phyloP scores from a whole-genome alignment of 2,329 filamentous ascomycete genomes.

The Pseudogymnoascus pannorum region DNA sequence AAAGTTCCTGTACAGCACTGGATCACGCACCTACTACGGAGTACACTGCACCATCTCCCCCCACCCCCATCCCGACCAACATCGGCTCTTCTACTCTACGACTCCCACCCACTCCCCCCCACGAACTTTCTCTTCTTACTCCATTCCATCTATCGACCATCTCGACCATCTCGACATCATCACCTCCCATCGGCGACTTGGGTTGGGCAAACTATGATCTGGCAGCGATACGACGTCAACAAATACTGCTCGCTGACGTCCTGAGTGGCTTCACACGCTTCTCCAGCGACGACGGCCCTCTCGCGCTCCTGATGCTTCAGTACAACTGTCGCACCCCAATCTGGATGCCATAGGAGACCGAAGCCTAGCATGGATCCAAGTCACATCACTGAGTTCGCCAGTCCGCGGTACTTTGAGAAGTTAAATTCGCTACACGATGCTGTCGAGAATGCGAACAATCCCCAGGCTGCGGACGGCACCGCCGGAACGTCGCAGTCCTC shows the following conservation, averaged over 20 bases:
- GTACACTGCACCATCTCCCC: not conserved
- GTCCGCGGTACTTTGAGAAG: slow-evolving; percentile 57
- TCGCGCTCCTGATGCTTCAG: not conserved
- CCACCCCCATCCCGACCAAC: not conserved
- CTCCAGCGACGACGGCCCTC: not conserved
- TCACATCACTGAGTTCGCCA: slow-evolving; percentile 60
- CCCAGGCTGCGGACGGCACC: slow-evolving; percentile 10
- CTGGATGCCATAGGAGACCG: slow-evolving; percentile 26
- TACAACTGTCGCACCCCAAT: not conserved
- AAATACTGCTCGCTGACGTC: not conserved
- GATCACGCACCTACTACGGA: not conserved
- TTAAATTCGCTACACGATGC: slow-evolving; percentile 46
- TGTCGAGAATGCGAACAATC: slow-evolving; percentile 36
- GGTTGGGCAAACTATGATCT: not conserved
- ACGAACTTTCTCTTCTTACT: not conserved
- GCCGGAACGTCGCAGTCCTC: slow-evolving; percentile 14
- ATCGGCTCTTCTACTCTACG: slow-evolving; percentile 1
- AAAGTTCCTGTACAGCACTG: too few relatives aligned
- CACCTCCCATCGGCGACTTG: not conserved
- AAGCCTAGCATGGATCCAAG: slow-evolving; percentile 48
- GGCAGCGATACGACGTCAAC: not conserved
- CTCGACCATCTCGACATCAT: not conserved
- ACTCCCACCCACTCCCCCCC: not conserved
- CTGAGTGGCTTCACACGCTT: not conserved
- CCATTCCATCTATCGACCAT: not conserved